Conservation (phyloP, 306 rosid genomes). For the Rosa multiflora region DNA sequence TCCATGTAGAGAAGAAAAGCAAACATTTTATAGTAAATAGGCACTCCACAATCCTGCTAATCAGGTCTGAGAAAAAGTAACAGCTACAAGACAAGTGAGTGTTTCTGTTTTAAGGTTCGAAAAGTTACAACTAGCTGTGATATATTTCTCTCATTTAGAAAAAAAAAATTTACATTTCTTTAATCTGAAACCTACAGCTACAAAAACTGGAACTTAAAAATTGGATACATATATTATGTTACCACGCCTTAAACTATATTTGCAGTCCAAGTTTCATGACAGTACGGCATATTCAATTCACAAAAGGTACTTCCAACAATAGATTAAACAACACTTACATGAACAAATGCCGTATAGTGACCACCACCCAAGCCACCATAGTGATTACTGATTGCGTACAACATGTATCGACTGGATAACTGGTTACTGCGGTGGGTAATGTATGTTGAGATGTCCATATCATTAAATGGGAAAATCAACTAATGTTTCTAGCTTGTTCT, state of each 20-base stretch:
- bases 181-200: not conserved
- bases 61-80: not conserved
- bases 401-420: conserved; percentile 43
- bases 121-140: not conserved
- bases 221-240: not conserved
- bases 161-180: not conserved
- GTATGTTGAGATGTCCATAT: conserved; percentile 60
- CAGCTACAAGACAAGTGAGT: not conserved
- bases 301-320: not conserved
- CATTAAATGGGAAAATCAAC: conserved; percentile 74
- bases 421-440: conserved; percentile 33
- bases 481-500: conserved; percentile 73
- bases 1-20: not conserved
- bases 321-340: conserved; percentile 49
- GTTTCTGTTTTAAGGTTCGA: not conserved
- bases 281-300: not conserved
- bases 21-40: not conserved
- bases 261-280: not conserved
- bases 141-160: not conserved
- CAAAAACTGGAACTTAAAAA: not conserved
- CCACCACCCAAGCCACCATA: conserved; percentile 81
- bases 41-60: not conserved
- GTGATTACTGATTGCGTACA: conserved; percentile 86
- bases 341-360: conserved; percentile 83
- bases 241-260: not conserved